Evolutionary conservation across 2,329 filamentous ascomycete genomes (phyloP).

Genomic region (Fusarium ramigenum): DNA sequence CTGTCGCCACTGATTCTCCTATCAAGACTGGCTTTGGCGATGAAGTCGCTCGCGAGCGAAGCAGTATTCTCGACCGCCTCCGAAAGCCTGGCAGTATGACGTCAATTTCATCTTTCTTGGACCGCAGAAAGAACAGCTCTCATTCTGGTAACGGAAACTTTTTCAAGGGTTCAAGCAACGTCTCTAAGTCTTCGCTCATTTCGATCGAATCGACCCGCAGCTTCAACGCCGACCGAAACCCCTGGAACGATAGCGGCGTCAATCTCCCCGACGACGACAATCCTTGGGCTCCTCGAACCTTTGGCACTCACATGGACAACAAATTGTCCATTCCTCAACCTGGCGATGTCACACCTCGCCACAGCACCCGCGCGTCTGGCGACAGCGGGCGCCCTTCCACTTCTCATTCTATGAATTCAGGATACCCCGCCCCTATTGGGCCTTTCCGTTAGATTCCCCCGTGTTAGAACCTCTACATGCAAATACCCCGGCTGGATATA

Average conservation of each 20-base stretch:
- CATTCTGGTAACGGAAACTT: constrained; percentile 83
- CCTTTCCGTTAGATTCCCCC: constrained; percentile 81
- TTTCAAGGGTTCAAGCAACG: constrained; percentile 91
- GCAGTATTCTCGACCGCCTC: constrained; percentile 88
- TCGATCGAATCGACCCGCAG: constrained; percentile 96
- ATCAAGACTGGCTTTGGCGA: constrained; percentile 86
- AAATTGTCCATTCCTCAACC: constrained; percentile 74
- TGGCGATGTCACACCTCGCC: constrained; percentile 85
- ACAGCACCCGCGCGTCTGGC: constrained; percentile 83
- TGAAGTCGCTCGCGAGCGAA: constrained; percentile 80
- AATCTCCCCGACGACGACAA: constrained; percentile 91
- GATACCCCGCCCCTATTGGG: constrained; percentile 93
- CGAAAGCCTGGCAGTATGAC: constrained; percentile 95
- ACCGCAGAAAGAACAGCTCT: constrained; percentile 92
- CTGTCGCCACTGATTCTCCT: constrained; percentile 85
- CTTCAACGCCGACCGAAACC: constrained; percentile 89
- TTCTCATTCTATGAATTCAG: constrained; percentile 94
- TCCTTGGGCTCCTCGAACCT: constrained; percentile 69
- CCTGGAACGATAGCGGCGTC: constrained; percentile 97
- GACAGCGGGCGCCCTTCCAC: constrained; percentile 93
- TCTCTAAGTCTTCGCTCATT: constrained; percentile 93
- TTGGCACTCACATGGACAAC: constrained; percentile 71
- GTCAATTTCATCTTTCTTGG: constrained; percentile 94
- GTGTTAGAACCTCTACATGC: constrained; percentile 60
- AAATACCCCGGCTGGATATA: constrained; percentile 73